phyloP scores from a whole-genome alignment of 2,329 filamentous ascomycete species.

The Aspergillus tamarii region DNA sequence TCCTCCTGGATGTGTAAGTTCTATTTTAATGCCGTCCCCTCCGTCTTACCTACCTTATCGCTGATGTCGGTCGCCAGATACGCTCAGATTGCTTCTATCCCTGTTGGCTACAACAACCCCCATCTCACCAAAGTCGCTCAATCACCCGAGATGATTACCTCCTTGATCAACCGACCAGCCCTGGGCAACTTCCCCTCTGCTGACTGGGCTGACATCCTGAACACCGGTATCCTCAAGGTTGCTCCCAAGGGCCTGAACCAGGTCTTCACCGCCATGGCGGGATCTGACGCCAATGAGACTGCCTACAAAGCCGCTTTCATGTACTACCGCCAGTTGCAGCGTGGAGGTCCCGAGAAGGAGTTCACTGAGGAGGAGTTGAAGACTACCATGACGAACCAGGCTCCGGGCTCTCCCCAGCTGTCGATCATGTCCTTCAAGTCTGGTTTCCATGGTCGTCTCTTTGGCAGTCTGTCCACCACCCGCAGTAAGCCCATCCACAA shows the following conservation, averaged over 20 bases:
- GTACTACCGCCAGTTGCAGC: constrained; percentile 80
- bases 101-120: constrained; percentile 90
- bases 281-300: constrained; percentile 90
- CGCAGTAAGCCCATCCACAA: constrained; percentile 94
- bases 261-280: constrained; percentile 87
- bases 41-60: not conserved
- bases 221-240: constrained; percentile 77
- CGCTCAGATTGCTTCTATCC: constrained; percentile 90
- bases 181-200: constrained; percentile 87
- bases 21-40: not conserved
- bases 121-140: constrained; percentile 69
- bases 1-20: constrained; percentile 54
- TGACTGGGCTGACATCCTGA: constrained; percentile 80
- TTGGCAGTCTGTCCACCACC: constrained; percentile 84
- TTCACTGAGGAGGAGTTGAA: constrained; percentile 77
- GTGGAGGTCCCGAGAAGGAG: constrained; percentile 74
- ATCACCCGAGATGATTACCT: constrained; percentile 76
- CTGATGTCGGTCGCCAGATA: constrained; percentile 58
- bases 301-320: constrained; percentile 97
- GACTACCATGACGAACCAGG: constrained; percentile 78
- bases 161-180: constrained; percentile 85
- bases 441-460: constrained; percentile 87
- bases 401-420: constrained; percentile 75
- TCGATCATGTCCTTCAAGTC: constrained; percentile 89
- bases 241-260: constrained; percentile 83